Evolutionary conservation across 257 asterid genomes (phyloP).

Genomic region (Solanum bulbocastanum): DNA sequence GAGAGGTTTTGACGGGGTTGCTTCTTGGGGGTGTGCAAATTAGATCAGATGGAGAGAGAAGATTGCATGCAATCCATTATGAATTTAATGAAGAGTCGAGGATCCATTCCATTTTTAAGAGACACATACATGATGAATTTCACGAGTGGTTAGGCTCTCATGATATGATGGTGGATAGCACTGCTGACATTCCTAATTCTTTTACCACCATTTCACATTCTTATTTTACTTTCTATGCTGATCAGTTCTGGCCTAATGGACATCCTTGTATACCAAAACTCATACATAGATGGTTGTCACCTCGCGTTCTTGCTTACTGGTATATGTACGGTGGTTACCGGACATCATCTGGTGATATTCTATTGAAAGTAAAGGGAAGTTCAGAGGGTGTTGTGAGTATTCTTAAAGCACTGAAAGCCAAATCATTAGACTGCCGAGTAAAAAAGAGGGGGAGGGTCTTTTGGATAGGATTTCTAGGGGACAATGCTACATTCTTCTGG

Average conservation of each 20-base stretch:
- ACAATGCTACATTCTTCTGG: constrained; percentile 55
- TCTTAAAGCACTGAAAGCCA: constrained; percentile 36
- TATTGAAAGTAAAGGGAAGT: constrained; percentile 59
- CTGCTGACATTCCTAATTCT: constrained; percentile 23
- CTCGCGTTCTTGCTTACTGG: constrained; percentile 91
- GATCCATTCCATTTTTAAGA: constrained; percentile 43
- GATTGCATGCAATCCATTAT: constrained; percentile 33
- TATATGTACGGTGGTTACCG: constrained; percentile 82
- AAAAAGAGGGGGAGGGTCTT: constrained; percentile 48
- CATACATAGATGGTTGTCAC: constrained; percentile 82
- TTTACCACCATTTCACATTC: constrained; percentile 54
- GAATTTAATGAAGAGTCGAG: constrained; percentile 42
- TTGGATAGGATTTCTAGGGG: constrained; percentile 85
- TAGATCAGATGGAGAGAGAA: constrained; percentile 30
- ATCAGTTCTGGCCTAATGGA: constrained; percentile 65
- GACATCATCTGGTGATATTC: constrained; percentile 69
- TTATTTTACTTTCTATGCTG: constrained; percentile 59
- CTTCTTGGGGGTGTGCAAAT: constrained; percentile 64
- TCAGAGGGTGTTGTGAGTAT: constrained; percentile 47
- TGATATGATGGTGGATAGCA: constrained; percentile 13
- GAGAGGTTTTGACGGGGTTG: constrained; percentile 71
- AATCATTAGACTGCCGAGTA: constrained; percentile 45
- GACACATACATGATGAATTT: constrained; percentile 46
- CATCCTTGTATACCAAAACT: constrained; percentile 63
- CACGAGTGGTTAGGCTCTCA: constrained; percentile 63